Evolutionary conservation across 306 rosid genomes (phyloP).

Genomic region (Vicia faba): DNA sequence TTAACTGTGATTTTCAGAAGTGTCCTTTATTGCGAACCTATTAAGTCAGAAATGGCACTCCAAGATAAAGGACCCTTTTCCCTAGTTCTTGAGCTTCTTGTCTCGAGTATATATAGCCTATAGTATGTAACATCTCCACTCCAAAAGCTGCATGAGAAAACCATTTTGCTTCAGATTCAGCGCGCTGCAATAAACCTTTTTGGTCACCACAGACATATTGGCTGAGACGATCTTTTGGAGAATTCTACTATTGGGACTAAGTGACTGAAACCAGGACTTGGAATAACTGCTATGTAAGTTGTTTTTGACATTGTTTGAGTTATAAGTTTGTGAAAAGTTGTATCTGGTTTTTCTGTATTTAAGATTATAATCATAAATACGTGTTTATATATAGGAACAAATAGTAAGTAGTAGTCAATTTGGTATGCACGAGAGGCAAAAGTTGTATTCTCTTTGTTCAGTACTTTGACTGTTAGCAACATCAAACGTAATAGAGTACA

Average conservation of each 20-base stretch:
- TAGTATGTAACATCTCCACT: too few species aligned
- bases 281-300: constrained; percentile 34
- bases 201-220: too few species aligned
- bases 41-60: too few species aligned
- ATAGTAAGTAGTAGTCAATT: not conserved
- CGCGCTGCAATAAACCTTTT: too few species aligned
- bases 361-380: not conserved
- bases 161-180: too few species aligned
- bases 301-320: constrained; percentile 35
- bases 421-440: not conserved
- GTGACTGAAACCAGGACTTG: constrained; percentile 49
- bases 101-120: too few species aligned
- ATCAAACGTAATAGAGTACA: not conserved
- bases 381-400: not conserved
- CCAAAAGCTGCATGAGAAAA: too few species aligned
- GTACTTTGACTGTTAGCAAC: not conserved
- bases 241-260: constrained; percentile 46
- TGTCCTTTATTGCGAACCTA: too few species aligned
- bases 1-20: too few species aligned
- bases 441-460: constrained; percentile 1
- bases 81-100: too few species aligned
- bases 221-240: constrained; percentile 36
- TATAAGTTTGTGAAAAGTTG: not conserved
- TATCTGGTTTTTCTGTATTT: not conserved
- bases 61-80: too few species aligned